A percentile compares a stretch with the other conserved stretches of the same genome.
Conservation (phyloP, 2,329 filamentous ascomycete species). For the Pseudogymnoascus sp. region DNA sequence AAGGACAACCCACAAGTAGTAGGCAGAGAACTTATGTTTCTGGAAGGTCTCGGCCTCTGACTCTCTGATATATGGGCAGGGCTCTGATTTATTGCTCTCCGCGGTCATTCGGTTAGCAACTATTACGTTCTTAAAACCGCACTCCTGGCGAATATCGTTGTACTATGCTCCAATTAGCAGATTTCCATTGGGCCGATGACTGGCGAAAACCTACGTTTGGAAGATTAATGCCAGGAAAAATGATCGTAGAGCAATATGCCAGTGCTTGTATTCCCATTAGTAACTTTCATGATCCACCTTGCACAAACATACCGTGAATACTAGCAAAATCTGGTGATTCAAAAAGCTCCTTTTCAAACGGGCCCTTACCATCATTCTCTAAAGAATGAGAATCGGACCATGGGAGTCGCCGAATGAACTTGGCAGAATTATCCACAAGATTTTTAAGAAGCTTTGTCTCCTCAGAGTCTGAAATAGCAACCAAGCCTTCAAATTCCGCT, state of each 20-base stretch:
- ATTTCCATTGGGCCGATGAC: not conserved
- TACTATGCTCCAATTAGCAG: constrained; percentile 32
- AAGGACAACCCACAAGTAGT: constrained; percentile 63
- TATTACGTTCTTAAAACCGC: constrained; percentile 58
- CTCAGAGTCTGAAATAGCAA: constrained; percentile 55
- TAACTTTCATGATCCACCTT: not conserved
- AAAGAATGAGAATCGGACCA: constrained; percentile 40
- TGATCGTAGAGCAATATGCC: constrained; percentile 36
- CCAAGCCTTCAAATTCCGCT: constrained; percentile 51
- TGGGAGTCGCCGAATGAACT: constrained; percentile 58
- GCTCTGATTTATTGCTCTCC: constrained; percentile 36
- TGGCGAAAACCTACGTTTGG: constrained; percentile 31
- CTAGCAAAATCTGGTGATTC: constrained; percentile 65
- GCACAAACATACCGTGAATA: constrained; percentile 54
- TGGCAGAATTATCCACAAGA: constrained; percentile 54
- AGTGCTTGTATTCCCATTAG: constrained; percentile 25
- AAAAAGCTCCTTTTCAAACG: constrained; percentile 66
- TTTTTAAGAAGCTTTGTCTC: constrained; percentile 51
- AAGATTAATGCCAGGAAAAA: constrained; percentile 37
- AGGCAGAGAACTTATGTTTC: constrained; percentile 54
- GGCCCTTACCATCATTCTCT: constrained; percentile 35
- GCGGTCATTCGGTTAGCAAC: constrained; percentile 48
- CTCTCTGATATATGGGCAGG: constrained; percentile 48
- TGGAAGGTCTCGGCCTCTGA: constrained; percentile 53
- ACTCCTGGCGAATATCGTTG: constrained; percentile 47